A percentile compares a stretch with the other conserved stretches of the same genome.
Evolutionary conservation across 768 basidiomycete species (phyloP).

Genomic region (Hygrophoropsis aurantiaca): DNA sequence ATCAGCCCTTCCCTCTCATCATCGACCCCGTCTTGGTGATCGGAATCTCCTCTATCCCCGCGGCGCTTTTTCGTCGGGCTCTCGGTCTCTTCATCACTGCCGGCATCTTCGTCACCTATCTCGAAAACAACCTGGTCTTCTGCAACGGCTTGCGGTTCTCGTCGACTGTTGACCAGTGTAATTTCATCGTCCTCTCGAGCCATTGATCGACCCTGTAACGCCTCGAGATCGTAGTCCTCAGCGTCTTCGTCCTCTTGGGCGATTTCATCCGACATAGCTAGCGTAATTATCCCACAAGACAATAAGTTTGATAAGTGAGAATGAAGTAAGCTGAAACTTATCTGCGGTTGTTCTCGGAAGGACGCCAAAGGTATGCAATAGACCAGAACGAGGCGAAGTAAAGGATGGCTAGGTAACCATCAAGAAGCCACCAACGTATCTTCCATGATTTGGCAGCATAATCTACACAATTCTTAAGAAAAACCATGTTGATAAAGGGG

Average conservation of each 20-base stretch:
- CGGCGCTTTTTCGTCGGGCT: slow-evolving; percentile 48
- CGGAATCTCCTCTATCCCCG: slow-evolving; percentile 40
- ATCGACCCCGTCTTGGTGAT: slow-evolving; percentile 45
- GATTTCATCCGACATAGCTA: slow-evolving; percentile 95
- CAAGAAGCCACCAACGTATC: slow-evolving; percentile 92
- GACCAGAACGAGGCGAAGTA: slow-evolving; percentile 79
- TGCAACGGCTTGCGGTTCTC: slow-evolving; percentile 46
- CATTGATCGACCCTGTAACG: slow-evolving; percentile 57
- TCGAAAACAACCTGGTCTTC: slow-evolving; percentile 85
- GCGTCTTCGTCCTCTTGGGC: slow-evolving; percentile 94
- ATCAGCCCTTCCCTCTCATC: slow-evolving; percentile 73
- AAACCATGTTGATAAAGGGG: slow-evolving; percentile 1
- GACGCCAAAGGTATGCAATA: slow-evolving; percentile 92
- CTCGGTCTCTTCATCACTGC: slow-evolving; percentile 64
- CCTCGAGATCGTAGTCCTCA: slow-evolving; percentile 87
- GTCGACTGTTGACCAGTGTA: slow-evolving; percentile 66
- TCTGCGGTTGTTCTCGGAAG: slow-evolving; percentile 86
- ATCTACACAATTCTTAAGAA: slow-evolving; percentile 43
- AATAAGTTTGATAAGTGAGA: slow-evolving; percentile 14
- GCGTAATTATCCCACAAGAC: slow-evolving; percentile 47
- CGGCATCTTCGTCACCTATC: slow-evolving; percentile 81
- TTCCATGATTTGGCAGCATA: slow-evolving; percentile 91
- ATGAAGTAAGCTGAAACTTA: slow-evolving; percentile 39
- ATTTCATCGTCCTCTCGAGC: slow-evolving; percentile 62
- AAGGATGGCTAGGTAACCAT: slow-evolving; percentile 90